These are phyloP conservation scores for Hygrophorus pudorinus DNA, from an alignment of 768 basidiomycete species.

Conservation along the genomic window DNA sequence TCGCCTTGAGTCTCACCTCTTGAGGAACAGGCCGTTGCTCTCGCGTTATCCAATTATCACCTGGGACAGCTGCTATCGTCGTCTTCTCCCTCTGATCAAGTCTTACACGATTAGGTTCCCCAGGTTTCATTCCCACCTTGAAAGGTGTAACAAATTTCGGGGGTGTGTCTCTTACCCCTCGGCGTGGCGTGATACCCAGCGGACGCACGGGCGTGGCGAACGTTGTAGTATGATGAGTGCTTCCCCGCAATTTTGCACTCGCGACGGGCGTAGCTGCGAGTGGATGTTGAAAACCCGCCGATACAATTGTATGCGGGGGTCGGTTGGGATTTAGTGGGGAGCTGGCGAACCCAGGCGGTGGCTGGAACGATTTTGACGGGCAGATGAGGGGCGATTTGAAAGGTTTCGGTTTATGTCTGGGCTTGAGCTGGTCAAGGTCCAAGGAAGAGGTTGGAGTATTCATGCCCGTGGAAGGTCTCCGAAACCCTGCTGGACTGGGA, in stretches of 20 bases:
- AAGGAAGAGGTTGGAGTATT: conserved; percentile 10
- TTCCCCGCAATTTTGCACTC: neutral
- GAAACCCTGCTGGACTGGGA: conserved; percentile 26
- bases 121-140: conserved; percentile 41
- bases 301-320: conserved; percentile 6
- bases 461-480: conserved; percentile 11
- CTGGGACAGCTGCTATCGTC: neutral
- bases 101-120: conserved; percentile 25
- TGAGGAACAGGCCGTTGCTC: too few relatives aligned
- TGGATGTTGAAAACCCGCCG: conserved; percentile 27
- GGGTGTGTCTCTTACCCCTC: conserved; percentile 14
- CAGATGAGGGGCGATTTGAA: conserved; percentile 16
- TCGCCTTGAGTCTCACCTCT: neutral
- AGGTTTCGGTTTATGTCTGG: conserved; percentile 12
- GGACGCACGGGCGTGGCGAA: conserved; percentile 8
- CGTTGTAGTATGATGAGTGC: neutral
- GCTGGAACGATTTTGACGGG: conserved; percentile 3
- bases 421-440: conserved; percentile 8
- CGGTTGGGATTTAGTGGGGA: conserved; percentile 23
- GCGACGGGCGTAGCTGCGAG: conserved; percentile 18
- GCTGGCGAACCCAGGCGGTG: conserved; percentile 6
- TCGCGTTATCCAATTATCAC: neutral
- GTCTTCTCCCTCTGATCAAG: conserved; percentile 13
- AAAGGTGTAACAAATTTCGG: conserved; percentile 53
- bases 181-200: conserved; percentile 4